Evolutionary conservation across 2,329 filamentous ascomycete genomes (phyloP), one percentile per base, ranked within the genome.

Genomic region (Ambrosiella cleistominuta): DNA sequence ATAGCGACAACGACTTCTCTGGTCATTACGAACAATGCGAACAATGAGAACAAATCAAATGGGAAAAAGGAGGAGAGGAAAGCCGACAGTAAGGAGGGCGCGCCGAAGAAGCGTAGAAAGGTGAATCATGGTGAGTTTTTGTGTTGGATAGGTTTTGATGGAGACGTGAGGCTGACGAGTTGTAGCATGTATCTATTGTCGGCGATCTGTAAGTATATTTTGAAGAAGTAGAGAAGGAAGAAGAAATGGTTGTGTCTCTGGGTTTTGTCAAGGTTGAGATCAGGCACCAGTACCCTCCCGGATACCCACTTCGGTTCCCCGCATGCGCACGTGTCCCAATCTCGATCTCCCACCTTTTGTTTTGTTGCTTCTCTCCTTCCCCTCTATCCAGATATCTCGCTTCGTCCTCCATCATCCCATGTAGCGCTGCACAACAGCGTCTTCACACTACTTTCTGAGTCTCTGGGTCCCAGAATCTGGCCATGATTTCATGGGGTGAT

Each of bases 171-270:
- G 66, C 65, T 68, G 69, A 67, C 73, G 15, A 27, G 8, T 69
- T 69, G 68, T 75, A 91, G 86, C 86, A 68, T 91, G 86, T 74
- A 85, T 91, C 68, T 91, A 91, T 73, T 91, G 86, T 74, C 84
- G 86, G 71, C 82, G 86, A 81, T 91, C 87, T 80, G 86, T 89
- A 81, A 87, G 85, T 83, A 42, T 52, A 12, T 47, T n/a, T 38
- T 17, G 15, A 55, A 27, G 27, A 19, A 15, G 11, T 51, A 19
- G 9, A 35, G 11, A 35, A 35, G 3, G 17, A 36, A 19, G 17
- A 51, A 35, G 47, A 35, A 51, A 51, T 19, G 47, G 8, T 11
- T 42, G 39, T 42, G 39, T 42, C 11, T 42, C 11, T 42, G 39
- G 11, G 39, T 42, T 11, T 27, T 27, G 27, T 27, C 27, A 27